phyloP scores from a whole-genome alignment of 2,329 filamentous ascomycete species.

The Tothia fuscella region DNA sequence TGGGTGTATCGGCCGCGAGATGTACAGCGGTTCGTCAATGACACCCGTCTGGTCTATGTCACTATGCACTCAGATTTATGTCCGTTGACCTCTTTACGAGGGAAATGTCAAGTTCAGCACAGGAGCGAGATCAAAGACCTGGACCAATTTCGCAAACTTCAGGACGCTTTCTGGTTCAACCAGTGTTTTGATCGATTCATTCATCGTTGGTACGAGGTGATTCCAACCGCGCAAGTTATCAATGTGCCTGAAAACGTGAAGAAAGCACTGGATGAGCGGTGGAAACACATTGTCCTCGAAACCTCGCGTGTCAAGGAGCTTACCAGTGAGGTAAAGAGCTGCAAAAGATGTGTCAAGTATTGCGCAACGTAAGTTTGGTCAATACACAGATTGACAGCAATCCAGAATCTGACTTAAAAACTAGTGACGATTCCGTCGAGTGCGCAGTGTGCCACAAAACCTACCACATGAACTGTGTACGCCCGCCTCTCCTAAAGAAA shows the following conservation, averaged over 20 bases:
- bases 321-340: conserved; percentile 89
- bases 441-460: conserved; percentile 91
- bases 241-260: conserved; percentile 94
- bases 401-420: not conserved
- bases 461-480: conserved; percentile 97
- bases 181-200: conserved; percentile 98
- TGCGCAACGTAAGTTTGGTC: conserved; percentile 66
- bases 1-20: conserved; percentile 98
- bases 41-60: conserved; percentile 83
- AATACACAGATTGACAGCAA: not conserved
- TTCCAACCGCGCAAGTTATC: conserved; percentile 82
- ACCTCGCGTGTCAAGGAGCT: conserved; percentile 88
- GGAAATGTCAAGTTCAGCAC: conserved; percentile 85
- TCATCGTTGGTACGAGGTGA: conserved; percentile 92
- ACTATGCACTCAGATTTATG: conserved; percentile 98
- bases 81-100: conserved; percentile 80
- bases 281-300: conserved; percentile 93
- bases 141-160: conserved; percentile 70
- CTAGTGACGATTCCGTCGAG: conserved; percentile 84
- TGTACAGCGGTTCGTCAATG: conserved; percentile 81
- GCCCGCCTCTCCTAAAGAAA: conserved; percentile 84
- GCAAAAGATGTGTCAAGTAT: conserved; percentile 83
- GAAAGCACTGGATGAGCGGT: conserved; percentile 87
- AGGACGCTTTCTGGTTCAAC: conserved; percentile 92
- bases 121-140: conserved; percentile 73